These are phyloP conservation scores for Metschnikowia baotianmanensis DNA, from an alignment of 805 yeast species.

Conservation along the genomic window DNA sequence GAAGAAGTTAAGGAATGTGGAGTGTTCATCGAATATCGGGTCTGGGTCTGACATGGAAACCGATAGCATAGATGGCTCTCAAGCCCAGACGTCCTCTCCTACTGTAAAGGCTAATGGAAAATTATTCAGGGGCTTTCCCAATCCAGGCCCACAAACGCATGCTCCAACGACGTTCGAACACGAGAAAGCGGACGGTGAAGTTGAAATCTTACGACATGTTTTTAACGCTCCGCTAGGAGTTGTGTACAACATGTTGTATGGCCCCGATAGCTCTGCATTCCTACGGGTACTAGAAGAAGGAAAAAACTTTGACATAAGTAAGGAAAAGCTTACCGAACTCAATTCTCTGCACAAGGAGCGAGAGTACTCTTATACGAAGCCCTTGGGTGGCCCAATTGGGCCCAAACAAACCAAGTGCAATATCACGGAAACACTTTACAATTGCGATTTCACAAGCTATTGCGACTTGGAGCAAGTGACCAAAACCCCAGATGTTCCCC, in stretches of 20 bases:
- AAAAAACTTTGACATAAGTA: slow-evolving; percentile 26
- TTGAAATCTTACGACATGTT: slow-evolving; percentile 48
- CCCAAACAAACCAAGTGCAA: slow-evolving; percentile 84
- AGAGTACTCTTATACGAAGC: slow-evolving; percentile 66
- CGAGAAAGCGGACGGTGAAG: slow-evolving; percentile 44
- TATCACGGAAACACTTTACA: slow-evolving; percentile 56
- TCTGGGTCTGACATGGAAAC: slow-evolving; percentile 5
- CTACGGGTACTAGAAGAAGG: slow-evolving; percentile 36
- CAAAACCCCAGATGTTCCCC: slow-evolving; percentile 93
- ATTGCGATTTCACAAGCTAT: slow-evolving; percentile 51
- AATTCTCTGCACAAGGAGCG: slow-evolving; percentile 45
- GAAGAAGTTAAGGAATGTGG: not conserved
- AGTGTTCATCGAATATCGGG: slow-evolving; percentile 2
- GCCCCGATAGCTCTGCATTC: slow-evolving; percentile 46
- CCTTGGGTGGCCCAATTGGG: slow-evolving; percentile 78
- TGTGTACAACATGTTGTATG: slow-evolving; percentile 68
- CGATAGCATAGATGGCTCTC: not conserved
- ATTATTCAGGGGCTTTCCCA: slow-evolving; percentile 21
- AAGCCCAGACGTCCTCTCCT: not conserved
- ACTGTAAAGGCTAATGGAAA: slow-evolving; percentile 1
- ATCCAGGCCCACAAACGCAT: slow-evolving; percentile 67
- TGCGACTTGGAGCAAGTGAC: slow-evolving; percentile 63
- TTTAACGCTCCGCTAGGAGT: slow-evolving; percentile 76
- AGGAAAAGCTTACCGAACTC: slow-evolving; percentile 28
- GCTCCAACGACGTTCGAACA: slow-evolving; percentile 51